Evolutionary conservation across 1,284 basidiomycete genomes (phyloP), one percentile per base, ranked within the genome.

Genomic region (Xerocomus minutiporus): DNA sequence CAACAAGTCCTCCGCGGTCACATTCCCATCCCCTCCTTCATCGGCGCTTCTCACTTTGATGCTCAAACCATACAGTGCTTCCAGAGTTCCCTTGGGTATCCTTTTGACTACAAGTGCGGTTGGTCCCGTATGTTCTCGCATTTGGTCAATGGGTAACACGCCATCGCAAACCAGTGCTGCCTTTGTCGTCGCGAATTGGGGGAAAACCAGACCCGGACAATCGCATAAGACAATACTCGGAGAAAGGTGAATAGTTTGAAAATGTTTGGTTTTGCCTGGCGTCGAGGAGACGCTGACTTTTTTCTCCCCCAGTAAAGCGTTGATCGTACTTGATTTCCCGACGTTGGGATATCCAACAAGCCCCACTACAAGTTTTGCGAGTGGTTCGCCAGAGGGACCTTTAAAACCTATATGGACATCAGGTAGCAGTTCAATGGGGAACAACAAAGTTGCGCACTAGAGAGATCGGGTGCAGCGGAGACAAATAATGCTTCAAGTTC

Each of bases 261-360:
- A 98, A 73, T 99, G 97, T 69, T 99, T 99, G 29, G 97, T 99
- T 73, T 99, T 98, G 59, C 97, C 95, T 0, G 97, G 97, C 0
- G 96, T 99, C 0, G 94, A 86, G 2, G 95, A 98, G 8, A 97
- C 96, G 62, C 92, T 96, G 56, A 98, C 96, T 78, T 95, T 97
- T 76, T 98, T 97, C 63, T 91, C 88, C 31, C 97, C 87, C 48
- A 98, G 84, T 17, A 99, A 81, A 20, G 94, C 93, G 70, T 99
- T 99, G 71, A 99, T 98, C 8, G 97, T 86, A 57, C 89, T 93
- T 1, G 93, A 96, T 72, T 99, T 99, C 26, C 96, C 97, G 42
- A 99, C 96, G 66, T 99, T 99, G 1, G 96, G 96, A 67, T 97
- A 97, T n/a, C 97, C 96, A 44, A 99, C 93, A 23, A 99, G 84